These are phyloP conservation scores for Boletus sp. DNA, from an alignment of 768 basidiomycete species.

Conservation along the genomic window DNA sequence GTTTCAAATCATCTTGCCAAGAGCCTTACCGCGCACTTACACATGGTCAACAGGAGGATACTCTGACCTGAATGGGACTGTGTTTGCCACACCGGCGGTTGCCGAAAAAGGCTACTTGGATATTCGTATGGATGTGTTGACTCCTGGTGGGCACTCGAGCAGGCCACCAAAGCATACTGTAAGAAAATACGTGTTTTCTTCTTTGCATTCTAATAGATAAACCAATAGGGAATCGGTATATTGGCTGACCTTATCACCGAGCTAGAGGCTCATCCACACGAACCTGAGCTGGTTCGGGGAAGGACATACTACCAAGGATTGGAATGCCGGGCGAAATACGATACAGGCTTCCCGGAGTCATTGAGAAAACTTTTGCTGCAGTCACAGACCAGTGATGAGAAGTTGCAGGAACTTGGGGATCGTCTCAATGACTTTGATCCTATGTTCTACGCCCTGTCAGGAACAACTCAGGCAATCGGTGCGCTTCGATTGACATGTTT, in stretches of 20 bases:
- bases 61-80: slow-evolving; percentile 19
- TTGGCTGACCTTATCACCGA: slow-evolving; percentile 45
- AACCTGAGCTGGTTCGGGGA: slow-evolving; percentile 29
- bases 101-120: slow-evolving; percentile 46
- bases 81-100: slow-evolving; percentile 34
- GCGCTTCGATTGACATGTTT: slow-evolving; percentile 1
- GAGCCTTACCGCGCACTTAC: background rate
- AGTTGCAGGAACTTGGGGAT: slow-evolving; percentile 12
- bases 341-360: slow-evolving; percentile 32
- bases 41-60: slow-evolving; percentile 25
- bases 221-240: slow-evolving; percentile 45
- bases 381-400: slow-evolving; percentile 23
- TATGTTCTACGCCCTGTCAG: slow-evolving; percentile 16
- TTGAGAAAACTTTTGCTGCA: slow-evolving; percentile 19
- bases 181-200: slow-evolving; percentile 11
- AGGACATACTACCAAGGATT: slow-evolving; percentile 32
- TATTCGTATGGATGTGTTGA: slow-evolving; percentile 40
- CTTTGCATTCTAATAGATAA: background rate
- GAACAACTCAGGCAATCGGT: slow-evolving; percentile 32
- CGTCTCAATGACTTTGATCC: slow-evolving; percentile 23
- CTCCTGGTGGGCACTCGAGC: slow-evolving; percentile 56
- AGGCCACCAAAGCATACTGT: slow-evolving; percentile 55
- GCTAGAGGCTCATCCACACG: slow-evolving; percentile 45
- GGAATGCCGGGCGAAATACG: slow-evolving; percentile 42
- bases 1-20: background rate